Percentiles rank a stretch among this genome's conserved stretches.
phyloP scores from a whole-genome alignment of 306 rosid genomes.

The Crotalaria pallida region DNA sequence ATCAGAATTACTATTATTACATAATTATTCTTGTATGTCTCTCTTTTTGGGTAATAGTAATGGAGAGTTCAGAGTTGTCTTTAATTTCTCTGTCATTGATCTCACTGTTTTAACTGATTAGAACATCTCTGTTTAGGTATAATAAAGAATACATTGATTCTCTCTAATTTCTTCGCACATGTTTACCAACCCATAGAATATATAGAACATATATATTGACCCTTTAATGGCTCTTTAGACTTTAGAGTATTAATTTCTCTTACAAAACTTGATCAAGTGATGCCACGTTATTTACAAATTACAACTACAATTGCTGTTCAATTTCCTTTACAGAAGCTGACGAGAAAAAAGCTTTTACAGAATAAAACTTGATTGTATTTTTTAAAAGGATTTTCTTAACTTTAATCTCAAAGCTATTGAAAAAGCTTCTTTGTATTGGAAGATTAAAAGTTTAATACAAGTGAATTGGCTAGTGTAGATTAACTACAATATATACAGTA shows the following conservation, averaged over 20 bases:
- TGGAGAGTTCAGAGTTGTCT: neutral
- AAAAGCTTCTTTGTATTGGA: too few relatives aligned
- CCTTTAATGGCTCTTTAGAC: neutral
- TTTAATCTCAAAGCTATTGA: too few relatives aligned
- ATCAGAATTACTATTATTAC: neutral
- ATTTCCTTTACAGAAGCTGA: neutral
- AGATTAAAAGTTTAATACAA: too few relatives aligned
- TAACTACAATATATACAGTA: neutral
- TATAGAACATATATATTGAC: neutral
- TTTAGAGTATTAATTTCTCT: too few relatives aligned
- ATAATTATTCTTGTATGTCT: neutral
- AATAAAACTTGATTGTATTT: neutral
- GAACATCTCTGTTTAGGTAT: neutral
- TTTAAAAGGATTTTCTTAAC: too few relatives aligned
- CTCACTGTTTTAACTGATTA: neutral
- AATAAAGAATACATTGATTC: neutral
- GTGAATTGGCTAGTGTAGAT: too few relatives aligned
- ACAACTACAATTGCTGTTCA: neutral
- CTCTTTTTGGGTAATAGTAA: neutral
- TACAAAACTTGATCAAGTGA: neutral
- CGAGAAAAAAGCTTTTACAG: too few relatives aligned
- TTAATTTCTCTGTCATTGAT: neutral
- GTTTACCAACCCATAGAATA: slow-evolving; percentile 31
- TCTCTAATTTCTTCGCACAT: neutral
- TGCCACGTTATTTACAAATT: neutral